Evolutionary conservation across 2,329 filamentous ascomycete genomes (phyloP), one percentile per base, ranked within the genome.

Genomic region (Venturia pyrina): DNA sequence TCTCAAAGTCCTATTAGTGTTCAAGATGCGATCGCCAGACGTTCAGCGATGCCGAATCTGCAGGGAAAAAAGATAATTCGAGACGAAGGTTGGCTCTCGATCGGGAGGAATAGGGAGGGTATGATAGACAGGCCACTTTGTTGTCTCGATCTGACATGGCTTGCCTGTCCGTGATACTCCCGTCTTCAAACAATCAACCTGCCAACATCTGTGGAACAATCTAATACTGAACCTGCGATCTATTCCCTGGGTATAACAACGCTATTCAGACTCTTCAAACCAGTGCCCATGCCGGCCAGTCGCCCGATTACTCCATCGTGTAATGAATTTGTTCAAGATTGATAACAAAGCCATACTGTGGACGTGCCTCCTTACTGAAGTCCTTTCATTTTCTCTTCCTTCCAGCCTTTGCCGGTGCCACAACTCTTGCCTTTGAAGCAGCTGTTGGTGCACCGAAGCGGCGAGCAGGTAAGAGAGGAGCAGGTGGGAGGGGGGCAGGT

Each of bases 401-500:
- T 1, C 32, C 53, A n/a, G n/a, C 6, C 37, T 19, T 37, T 37
- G 53, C 32, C 5, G 53, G 53, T 59, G 32, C 28, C 62, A 59
- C 53, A 24, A 24, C 34, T 28, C 21, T 65, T n/a, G 32, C 53
- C 63, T 41, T 65, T n/a, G 44, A 56, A 43, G 63, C 44, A 24
- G 63, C 34, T 41, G 48, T 44, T 15, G 63, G 50, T 24, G 50
- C 63, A 59, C 57, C 50, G 37, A 60, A 60, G 6, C 41, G 32
- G 19, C 63, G 32, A 24, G 13, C 37, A 34, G 48, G 43, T 43
- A 43, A 43, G 13, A 43, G 40, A 43, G 40, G 46, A 13, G 37
- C 37, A n/a, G 48, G 43, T 44, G 37, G 37, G 15, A 43, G 41
- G 17, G 41, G 48, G 15, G 40, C 37, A n/a, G 32, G 43, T 44